Evolutionary conservation across 2,329 filamentous ascomycete species (phyloP).

Genomic region (Trichoderma sp.): DNA sequence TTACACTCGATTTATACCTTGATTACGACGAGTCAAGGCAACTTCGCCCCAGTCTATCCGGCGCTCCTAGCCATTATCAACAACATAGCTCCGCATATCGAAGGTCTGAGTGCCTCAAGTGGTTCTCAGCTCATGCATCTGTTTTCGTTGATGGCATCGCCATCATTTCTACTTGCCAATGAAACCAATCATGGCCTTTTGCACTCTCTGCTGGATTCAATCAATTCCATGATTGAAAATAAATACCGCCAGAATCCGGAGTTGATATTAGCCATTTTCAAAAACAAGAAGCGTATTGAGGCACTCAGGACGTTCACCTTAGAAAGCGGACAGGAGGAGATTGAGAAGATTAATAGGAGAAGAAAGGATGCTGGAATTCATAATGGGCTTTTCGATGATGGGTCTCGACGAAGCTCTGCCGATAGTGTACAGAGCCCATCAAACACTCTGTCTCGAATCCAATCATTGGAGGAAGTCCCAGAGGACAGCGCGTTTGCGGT

Average conservation of each 20-base stretch:
- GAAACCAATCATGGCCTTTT: slow-evolving; percentile 85
- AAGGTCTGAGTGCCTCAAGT: slow-evolving; percentile 69
- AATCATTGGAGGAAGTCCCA: slow-evolving; percentile 33
- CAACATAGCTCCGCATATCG: slow-evolving; percentile 83
- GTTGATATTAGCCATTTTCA: slow-evolving; percentile 74
- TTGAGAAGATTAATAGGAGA: slow-evolving; percentile 72
- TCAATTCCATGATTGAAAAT: slow-evolving; percentile 88
- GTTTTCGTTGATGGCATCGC: slow-evolving; percentile 88
- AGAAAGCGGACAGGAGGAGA: slow-evolving; percentile 87
- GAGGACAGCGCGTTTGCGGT: slow-evolving; percentile 83
- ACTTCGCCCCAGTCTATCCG: slow-evolving; percentile 85
- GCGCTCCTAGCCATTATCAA: slow-evolving; percentile 89
- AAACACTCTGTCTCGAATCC: slow-evolving; percentile 25
- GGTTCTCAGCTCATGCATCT: slow-evolving; percentile 83
- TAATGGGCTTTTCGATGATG: slow-evolving; percentile 47
- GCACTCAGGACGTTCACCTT: slow-evolving; percentile 83
- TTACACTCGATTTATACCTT: slow-evolving; percentile 92
- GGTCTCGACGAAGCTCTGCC: slow-evolving; percentile 57
- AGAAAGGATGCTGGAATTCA: slow-evolving; percentile 60
- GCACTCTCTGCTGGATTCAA: slow-evolving; percentile 77
- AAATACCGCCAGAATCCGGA: slow-evolving; percentile 78
- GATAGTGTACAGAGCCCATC: slow-evolving; percentile 66
- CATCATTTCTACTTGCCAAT: slow-evolving; percentile 86
- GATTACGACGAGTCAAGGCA: slow-evolving; percentile 87
- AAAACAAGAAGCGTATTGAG: slow-evolving; percentile 79